phyloP scores from a whole-genome alignment of 2,329 filamentous ascomycete genomes.

The Onygenales sp. region DNA sequence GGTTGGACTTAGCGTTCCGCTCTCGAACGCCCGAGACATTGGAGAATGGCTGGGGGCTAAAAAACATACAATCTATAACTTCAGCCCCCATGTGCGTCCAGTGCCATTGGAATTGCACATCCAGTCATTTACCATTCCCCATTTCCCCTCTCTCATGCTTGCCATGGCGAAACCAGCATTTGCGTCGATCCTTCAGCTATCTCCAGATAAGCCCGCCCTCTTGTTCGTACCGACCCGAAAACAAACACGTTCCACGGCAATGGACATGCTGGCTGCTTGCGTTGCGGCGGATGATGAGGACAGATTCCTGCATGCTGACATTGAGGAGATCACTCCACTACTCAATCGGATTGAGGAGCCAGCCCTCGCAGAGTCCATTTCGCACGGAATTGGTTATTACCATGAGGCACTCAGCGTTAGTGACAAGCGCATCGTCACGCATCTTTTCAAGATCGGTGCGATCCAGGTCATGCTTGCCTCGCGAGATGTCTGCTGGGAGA shows the following conservation, averaged over 20 bases:
- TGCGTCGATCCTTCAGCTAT: conserved; percentile 76
- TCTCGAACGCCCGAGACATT: conserved; percentile 86
- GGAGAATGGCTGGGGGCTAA: conserved; percentile 97
- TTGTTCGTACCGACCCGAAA: conserved; percentile 90
- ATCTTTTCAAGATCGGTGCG: conserved; percentile 80
- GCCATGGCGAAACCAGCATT: conserved; percentile 97
- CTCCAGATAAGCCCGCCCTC: conserved; percentile 78
- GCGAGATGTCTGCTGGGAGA: conserved; percentile 92
- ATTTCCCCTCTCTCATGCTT: conserved; percentile 96
- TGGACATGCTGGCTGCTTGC: conserved; percentile 80
- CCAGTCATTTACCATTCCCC: conserved; percentile 89
- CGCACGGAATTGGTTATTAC: conserved; percentile 93
- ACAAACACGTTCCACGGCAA: conserved; percentile 77
- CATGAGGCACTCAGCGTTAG: conserved; percentile 83
- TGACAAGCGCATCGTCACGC: conserved; percentile 88
- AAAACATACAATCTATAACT: conserved; percentile 98
- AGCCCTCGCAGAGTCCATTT: conserved; percentile 76
- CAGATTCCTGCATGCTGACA: conserved; percentile 77
- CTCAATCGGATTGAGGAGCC: conserved; percentile 77
- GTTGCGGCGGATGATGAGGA: conserved; percentile 86
- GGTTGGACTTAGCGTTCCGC: conserved; percentile 78
- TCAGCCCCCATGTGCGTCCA: conserved; percentile 82
- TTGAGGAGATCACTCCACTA: conserved; percentile 71
- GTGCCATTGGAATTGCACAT: conserved; percentile 88
- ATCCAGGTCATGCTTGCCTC: conserved; percentile 77